Base-by-base conservation (phyloP, 768 basidiomycete genomes). In the Termitomyces eurrhizus region DNA sequence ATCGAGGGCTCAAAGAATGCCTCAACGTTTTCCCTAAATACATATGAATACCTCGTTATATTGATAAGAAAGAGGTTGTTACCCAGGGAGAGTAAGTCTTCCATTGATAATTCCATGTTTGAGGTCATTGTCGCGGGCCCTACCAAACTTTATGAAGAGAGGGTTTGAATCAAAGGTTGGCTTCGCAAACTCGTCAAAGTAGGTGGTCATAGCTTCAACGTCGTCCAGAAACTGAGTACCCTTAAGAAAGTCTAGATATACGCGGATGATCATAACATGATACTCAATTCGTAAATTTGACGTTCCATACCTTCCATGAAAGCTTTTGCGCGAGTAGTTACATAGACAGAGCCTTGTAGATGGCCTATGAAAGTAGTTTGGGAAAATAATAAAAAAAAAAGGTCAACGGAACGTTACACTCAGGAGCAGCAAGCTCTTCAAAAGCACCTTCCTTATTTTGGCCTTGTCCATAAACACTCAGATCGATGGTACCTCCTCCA, bases 301-400 rank as follows among this genome's bases (percentile, higher is more conserved):
- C 24, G 18, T 13, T 53, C 37, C n/a, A 12, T 41, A 79, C 79
- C 64, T 66, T 65, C 29, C 13, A 80, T 67, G 61, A 72, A 71
- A 24, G 61, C 37, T 11, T 62, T 61, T 32, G 77, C 78, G 2
- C 74, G 72, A 41, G 61, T 67, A 12, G 73, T 78, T 16, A 80
- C 76, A 52, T 76, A 80, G 11, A 77, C 67, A 1, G 79, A 78
- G 24, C 79, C 79, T 56, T 74, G 68, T 36, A 80, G 63, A 42
- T 70, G 69, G 58, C 78, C 79, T 80, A 39, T 2, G 26, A 35
- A 21, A 21, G 12, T 7, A 2, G 44, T 46, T 16, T 16, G 24
- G 1, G 12, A 39, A 16, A 18, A 6, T 21, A 18, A 45, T 18
- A 24, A 48, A 4, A 21, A 41, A n/a, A 1, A n/a, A 7, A 11